These are phyloP conservation scores for Reticulascus tulasneorum DNA, from an alignment of 2,329 filamentous ascomycete species.

Conservation along the genomic window DNA sequence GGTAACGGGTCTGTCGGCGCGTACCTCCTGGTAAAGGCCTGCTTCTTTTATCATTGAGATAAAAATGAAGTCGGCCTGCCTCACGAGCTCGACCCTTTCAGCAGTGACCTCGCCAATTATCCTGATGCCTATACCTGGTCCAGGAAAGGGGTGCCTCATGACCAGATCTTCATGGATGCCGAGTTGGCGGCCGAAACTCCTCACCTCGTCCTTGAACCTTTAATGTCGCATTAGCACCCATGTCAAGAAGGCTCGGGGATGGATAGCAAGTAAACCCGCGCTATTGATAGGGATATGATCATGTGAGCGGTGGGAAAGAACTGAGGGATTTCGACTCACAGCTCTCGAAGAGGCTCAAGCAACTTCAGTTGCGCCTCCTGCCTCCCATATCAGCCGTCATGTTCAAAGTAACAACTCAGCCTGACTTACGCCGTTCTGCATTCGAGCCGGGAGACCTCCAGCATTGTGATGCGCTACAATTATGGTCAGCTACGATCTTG, in stretches of 20 bases:
- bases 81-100: constrained; percentile 72
- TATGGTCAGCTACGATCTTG: constrained; percentile 8
- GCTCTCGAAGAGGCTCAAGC: constrained; percentile 16
- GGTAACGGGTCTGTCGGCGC: constrained; percentile 6
- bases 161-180: constrained; percentile 46
- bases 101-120: constrained; percentile 81
- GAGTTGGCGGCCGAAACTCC: constrained; percentile 25
- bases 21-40: constrained; percentile 63
- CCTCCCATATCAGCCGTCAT: constrained; percentile 6
- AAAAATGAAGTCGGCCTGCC: constrained; percentile 75
- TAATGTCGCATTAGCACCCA: neutral
- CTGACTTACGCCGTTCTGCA: constrained; percentile 25
- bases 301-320: neutral
- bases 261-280: neutral
- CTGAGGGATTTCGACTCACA: constrained; percentile 22
- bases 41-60: constrained; percentile 70
- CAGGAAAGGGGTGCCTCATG: constrained; percentile 74
- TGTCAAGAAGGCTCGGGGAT: neutral
- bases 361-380: constrained; percentile 12
- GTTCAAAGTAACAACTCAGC: neutral
- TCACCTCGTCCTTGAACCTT: constrained; percentile 19
- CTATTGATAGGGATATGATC: too few relatives aligned
- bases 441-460: constrained; percentile 35
- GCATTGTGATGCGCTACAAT: constrained; percentile 38
- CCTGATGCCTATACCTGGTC: constrained; percentile 67